phyloP scores from a whole-genome alignment of 805 yeast species.

The Wickerhamiella spandovensis region DNA sequence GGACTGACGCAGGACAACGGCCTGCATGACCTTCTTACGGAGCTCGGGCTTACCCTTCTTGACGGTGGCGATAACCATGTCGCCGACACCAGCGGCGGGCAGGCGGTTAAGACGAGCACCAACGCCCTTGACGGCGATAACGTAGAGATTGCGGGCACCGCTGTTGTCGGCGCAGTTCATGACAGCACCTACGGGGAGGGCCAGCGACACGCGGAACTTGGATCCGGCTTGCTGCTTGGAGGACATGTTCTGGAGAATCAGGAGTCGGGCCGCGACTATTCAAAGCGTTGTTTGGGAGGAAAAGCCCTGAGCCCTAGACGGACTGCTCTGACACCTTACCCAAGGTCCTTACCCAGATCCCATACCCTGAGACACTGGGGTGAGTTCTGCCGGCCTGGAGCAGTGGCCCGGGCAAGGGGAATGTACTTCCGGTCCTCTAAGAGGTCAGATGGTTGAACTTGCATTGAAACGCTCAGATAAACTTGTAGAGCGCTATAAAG shows the following conservation, averaged over 20 bases:
- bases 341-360: not conserved
- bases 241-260: slow-evolving; percentile 12
- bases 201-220: slow-evolving; percentile 99
- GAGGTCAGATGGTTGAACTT: no score
- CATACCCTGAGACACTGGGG: no score
- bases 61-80: slow-evolving; percentile 73
- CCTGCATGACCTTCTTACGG: slow-evolving; percentile 99
- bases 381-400: no score
- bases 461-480: no score
- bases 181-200: slow-evolving; percentile 99
- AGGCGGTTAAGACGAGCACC: slow-evolving; percentile 99
- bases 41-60: slow-evolving; percentile 99
- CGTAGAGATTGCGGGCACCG: slow-evolving; percentile 99
- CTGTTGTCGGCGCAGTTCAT: slow-evolving; percentile 99
- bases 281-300: not conserved
- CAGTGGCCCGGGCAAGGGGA: no score
- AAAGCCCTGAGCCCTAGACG: slow-evolving; percentile 1
- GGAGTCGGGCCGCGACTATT: not conserved
- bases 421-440: no score
- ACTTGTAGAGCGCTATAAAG: no score
- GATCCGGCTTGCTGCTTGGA: slow-evolving; percentile 39
- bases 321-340: no score
- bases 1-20: slow-evolving; percentile 97
- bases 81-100: slow-evolving; percentile 99
- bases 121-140: slow-evolving; percentile 96